Evolutionary conservation across 2,329 filamentous ascomycete genomes (phyloP).

Genomic region (Talaromyces sp.): DNA sequence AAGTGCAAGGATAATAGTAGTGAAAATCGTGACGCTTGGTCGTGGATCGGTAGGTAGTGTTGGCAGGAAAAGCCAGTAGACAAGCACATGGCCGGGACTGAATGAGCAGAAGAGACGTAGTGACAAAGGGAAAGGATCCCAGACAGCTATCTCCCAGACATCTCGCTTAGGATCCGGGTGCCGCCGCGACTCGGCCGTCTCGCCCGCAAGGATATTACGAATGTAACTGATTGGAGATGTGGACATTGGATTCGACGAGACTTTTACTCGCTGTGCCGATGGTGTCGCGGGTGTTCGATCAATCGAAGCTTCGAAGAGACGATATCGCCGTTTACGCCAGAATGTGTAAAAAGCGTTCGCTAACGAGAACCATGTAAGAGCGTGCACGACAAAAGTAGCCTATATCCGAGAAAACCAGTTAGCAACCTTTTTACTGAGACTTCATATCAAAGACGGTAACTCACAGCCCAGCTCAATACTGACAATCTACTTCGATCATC

Average conservation of each 20-base stretch:
- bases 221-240: conserved; percentile 77
- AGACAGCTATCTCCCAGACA: conserved; percentile 91
- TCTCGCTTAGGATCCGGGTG: conserved; percentile 73
- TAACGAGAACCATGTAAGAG: conserved; percentile 63
- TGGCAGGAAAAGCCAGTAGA: conserved; percentile 86
- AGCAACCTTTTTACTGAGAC: background rate
- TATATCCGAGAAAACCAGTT: conserved; percentile 32
- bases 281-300: conserved; percentile 73
- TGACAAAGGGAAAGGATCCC: conserved; percentile 86
- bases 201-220: conserved; percentile 62
- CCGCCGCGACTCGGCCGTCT: conserved; percentile 74
- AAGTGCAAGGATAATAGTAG: conserved; percentile 70
- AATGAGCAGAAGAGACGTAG: conserved; percentile 84
- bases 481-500: conserved; percentile 58
- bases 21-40: conserved; percentile 82
- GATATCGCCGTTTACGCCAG: conserved; percentile 76
- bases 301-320: conserved; percentile 83
- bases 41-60: conserved; percentile 69
- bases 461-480: conserved; percentile 66
- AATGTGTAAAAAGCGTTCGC: conserved; percentile 80
- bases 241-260: conserved; percentile 75
- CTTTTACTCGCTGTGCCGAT: conserved; percentile 81
- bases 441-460: conserved; percentile 24
- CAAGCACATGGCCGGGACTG: conserved; percentile 85
- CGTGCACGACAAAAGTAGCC: conserved; percentile 69